A percentile compares a stretch with the other conserved stretches of the same genome.
Evolutionary conservation across 495 filamentous ascomycete genomes (phyloP).

Genomic region (Neurospora tetrasperma): DNA sequence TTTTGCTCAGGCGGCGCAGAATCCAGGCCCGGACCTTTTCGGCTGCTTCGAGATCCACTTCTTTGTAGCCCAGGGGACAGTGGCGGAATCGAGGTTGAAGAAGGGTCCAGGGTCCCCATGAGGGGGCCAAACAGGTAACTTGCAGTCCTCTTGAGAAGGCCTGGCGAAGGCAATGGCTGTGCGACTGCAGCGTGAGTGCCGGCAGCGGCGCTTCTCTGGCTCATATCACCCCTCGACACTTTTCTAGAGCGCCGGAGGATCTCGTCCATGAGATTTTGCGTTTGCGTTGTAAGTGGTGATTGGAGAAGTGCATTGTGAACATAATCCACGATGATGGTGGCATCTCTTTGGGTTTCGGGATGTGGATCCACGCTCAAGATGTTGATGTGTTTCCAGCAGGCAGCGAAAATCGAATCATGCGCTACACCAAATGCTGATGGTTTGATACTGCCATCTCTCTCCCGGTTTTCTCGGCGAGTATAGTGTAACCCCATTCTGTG

Average conservation of each 20-base stretch:
- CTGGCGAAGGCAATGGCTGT: slow-evolving; percentile 34
- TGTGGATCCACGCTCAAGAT: slow-evolving; percentile 89
- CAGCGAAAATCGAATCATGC: slow-evolving; percentile 78
- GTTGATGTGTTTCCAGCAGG: slow-evolving; percentile 88
- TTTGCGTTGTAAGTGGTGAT: slow-evolving; percentile 60
- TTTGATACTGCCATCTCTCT: slow-evolving; percentile 40
- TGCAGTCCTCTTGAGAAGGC: slow-evolving; percentile 42
- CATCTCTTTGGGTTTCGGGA: slow-evolving; percentile 82
- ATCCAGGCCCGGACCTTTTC: slow-evolving; percentile 54
- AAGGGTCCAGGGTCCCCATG: slow-evolving; percentile 41
- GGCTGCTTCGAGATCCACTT: slow-evolving; percentile 25
- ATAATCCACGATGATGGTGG: slow-evolving; percentile 69
- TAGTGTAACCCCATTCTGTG: slow-evolving; percentile 48
- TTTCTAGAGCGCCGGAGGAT: slow-evolving; percentile 45
- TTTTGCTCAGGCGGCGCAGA: slow-evolving; percentile 62
- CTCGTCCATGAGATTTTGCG: slow-evolving; percentile 66
- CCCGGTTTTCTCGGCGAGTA: slow-evolving; percentile 37
- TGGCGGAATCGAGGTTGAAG: slow-evolving; percentile 19
- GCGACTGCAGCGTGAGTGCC: slow-evolving; percentile 28
- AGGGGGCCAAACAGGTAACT: slow-evolving; percentile 44
- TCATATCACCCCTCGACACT: slow-evolving; percentile 42
- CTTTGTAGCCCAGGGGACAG: slow-evolving; percentile 34
- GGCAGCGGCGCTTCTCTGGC: slow-evolving; percentile 32
- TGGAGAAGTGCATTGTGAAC: slow-evolving; percentile 66
- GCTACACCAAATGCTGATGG: slow-evolving; percentile 48